Conservation (phyloP, 129 eudicot genomes). For the Calendula officinalis region DNA sequence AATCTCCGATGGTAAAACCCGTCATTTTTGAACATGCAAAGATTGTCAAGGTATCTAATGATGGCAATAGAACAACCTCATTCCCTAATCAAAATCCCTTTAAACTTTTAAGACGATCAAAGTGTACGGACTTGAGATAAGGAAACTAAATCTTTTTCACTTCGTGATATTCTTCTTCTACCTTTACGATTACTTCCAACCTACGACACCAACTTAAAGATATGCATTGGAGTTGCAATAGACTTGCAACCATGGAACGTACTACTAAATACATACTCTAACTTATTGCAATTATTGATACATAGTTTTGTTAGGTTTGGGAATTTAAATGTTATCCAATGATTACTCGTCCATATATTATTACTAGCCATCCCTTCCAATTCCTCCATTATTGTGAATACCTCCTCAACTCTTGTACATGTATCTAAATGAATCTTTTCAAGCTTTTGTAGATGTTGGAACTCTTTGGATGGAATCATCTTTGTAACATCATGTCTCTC, state of each 20-base stretch:
- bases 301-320: background rate
- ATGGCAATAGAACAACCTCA: background rate
- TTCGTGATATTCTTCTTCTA: background rate
- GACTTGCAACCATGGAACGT: slow-evolving; percentile 7
- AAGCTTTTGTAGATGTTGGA: background rate
- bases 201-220: rapidly evolving
- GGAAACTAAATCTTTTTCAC: background rate
- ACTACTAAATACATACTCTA: slow-evolving; percentile 3
- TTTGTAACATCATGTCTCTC: too few relatives aligned
- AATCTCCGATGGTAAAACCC: background rate
- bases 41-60: background rate
- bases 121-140: background rate
- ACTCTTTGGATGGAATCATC: background rate
- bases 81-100: background rate
- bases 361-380: background rate
- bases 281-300: rapidly evolving
- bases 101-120: rapidly evolving
- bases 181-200: background rate
- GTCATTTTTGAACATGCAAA: rapidly evolving
- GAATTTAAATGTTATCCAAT: background rate
- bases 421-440: background rate
- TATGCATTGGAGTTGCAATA: background rate
- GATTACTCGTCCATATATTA: background rate
- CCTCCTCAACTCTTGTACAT: background rate
- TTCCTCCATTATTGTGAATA: background rate